Evolutionary conservation across 2,329 filamentous ascomycete species (phyloP), one percentile per base, ranked within the genome.

Genomic region (Aspergillus chevalieri): DNA sequence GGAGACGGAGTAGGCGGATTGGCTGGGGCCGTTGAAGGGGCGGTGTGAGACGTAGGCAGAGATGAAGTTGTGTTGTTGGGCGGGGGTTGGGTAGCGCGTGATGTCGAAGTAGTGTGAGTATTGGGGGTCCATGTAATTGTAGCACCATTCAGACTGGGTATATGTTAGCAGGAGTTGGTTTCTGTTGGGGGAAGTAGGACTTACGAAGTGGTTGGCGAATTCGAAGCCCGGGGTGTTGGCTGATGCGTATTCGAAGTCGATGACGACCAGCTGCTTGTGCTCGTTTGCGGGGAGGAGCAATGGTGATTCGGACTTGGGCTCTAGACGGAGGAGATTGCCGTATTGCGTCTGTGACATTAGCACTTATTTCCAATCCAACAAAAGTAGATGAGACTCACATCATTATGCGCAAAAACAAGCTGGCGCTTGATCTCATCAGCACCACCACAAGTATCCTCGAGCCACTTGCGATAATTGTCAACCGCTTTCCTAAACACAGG

Each of bases 201-300:
- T 72, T 71, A 81, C 87, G 70, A 98, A 98, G 70, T 98, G 93
- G 67, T 98, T 98, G 50, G 90, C 93, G 66, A 98, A 97, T 69
- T 98, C 93, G 14, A 89, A 77, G 1, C 90, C 93, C 0, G 83
- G 84, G 0, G 85, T 78, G 65, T 97, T 98, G 50, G 92, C 90
- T 2, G 85, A 91, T 1, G 93, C 87, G 65, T 98, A 98, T 65
- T 98, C 93, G 62, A 98, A 98, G 67, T 98, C 93, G 63, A 98
- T 98, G 55, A 98, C 93, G 14, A 97, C 81, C 12, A 98, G 81
- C 70, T 95, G 92, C 69, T 95, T 97, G 73, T 98, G 93, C 58
- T 92, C 84, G 69, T 97, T 97, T 51, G 87, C 84, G 0, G 93
- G 90, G 45, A 93, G 81, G 9, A 96, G 78, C 6, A 97, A 80